phyloP scores from a whole-genome alignment of 139 green algal species.

The Chlamydomonas applanata region DNA sequence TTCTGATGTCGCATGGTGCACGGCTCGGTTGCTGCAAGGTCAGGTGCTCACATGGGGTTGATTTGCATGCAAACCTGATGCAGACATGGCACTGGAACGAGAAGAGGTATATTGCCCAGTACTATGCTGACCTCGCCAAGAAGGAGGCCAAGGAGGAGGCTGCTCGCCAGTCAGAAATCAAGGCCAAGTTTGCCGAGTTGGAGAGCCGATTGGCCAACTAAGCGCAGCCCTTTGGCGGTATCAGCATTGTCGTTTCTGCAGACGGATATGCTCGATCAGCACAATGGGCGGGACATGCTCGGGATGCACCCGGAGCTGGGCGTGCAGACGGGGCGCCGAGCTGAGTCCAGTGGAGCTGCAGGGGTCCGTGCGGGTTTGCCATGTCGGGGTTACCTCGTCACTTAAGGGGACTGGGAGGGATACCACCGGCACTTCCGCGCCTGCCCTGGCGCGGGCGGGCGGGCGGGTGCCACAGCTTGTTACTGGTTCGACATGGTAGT shows the following conservation, averaged over 20 bases:
- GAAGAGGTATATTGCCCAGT: conserved; percentile 55
- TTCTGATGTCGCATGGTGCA: not conserved
- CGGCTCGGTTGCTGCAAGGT: not conserved
- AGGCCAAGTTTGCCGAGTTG: conserved; percentile 42
- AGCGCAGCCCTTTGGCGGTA: not conserved
- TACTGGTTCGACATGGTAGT: not conserved
- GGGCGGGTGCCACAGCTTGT: not conserved
- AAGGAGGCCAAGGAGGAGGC: conserved; percentile 39
- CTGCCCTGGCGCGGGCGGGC: no score
- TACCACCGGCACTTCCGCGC: no score
- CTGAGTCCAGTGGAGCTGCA: not conserved
- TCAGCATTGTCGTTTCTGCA: no score
- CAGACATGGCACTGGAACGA: conserved; percentile 65
- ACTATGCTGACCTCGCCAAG: conserved; percentile 47
- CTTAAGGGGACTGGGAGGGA: no score
- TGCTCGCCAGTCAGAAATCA: conserved; percentile 16
- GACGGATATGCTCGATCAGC: no score
- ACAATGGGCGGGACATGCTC: no score
- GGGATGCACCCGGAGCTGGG: no score
- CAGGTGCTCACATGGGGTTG: not conserved
- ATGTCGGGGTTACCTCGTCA: no score
- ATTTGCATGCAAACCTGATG: not conserved
- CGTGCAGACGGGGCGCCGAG: no score
- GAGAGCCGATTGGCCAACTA: conserved; percentile 26
- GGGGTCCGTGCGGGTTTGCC: no score